phyloP scores from a whole-genome alignment of 371 early-diverging fungal species.

The Actinomucor elegans region DNA sequence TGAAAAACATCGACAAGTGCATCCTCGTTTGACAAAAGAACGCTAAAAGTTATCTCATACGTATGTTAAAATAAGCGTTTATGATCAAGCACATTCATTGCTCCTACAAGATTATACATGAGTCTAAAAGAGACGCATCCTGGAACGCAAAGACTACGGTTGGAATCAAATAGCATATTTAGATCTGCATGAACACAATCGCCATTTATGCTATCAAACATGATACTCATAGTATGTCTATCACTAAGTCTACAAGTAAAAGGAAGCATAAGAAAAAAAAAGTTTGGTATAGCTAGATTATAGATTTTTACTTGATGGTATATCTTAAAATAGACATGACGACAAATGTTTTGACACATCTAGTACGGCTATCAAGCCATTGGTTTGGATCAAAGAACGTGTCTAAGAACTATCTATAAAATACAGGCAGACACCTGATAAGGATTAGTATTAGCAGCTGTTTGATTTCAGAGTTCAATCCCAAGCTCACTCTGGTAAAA shows the following conservation, averaged over 20 bases:
- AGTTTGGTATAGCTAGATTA: neutral
- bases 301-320: constrained; percentile 90
- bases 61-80: constrained; percentile 86
- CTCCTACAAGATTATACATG: constrained; percentile 96
- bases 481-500: constrained; percentile 1
- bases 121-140: constrained; percentile 98
- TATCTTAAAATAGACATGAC: constrained; percentile 99
- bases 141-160: constrained; percentile 64
- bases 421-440: constrained; percentile 61
- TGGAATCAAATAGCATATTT: constrained; percentile 96
- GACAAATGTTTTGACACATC: constrained; percentile 85
- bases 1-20: constrained; percentile 89
- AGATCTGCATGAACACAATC: constrained; percentile 98
- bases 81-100: constrained; percentile 78
- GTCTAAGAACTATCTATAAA: constrained; percentile 88
- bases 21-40: constrained; percentile 81
- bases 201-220: constrained; percentile 87
- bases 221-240: constrained; percentile 97
- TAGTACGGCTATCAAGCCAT: constrained; percentile 76
- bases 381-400: constrained; percentile 79
- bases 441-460: neutral
- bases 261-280: neutral
- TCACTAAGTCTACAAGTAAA: constrained; percentile 83
- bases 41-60: constrained; percentile 77
- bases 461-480: neutral